Conservation (phyloP, 1,139 yeast genomes). For the Yamadazyma atmosphaerica region DNA sequence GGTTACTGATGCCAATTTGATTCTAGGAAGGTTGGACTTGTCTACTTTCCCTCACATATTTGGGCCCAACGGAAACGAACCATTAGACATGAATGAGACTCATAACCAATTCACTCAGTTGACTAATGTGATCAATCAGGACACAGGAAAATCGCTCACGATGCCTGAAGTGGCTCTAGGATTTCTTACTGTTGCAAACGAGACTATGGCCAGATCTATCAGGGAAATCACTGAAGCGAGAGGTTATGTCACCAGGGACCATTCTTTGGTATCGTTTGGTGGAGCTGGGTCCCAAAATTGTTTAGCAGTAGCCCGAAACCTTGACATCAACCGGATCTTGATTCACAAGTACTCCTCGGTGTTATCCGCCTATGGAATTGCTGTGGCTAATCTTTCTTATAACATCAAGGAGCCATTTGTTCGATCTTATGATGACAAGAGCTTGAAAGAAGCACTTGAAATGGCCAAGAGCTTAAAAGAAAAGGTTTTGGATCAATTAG, state of each 20-base stretch:
- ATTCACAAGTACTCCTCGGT: slow-evolving; percentile 21
- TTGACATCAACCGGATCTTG: slow-evolving; percentile 18
- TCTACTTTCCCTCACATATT: slow-evolving; percentile 52
- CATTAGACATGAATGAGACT: slow-evolving; percentile 43
- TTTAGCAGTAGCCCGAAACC: slow-evolving; percentile 16
- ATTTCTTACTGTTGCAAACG: slow-evolving; percentile 20
- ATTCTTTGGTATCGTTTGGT: slow-evolving; percentile 20
- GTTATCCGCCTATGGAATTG: slow-evolving; percentile 22
- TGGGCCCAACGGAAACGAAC: slow-evolving; percentile 51
- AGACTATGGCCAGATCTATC: slow-evolving; percentile 21
- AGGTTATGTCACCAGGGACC: slow-evolving; percentile 19
- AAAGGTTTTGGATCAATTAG: no score
- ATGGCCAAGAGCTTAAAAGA: no score
- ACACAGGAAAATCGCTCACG: slow-evolving; percentile 24
- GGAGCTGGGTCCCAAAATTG: slow-evolving; percentile 25
- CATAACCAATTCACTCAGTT: slow-evolving; percentile 36
- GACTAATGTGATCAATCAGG: slow-evolving; percentile 42
- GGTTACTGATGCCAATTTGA: slow-evolving; percentile 54
- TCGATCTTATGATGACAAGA: slow-evolving; percentile 11
- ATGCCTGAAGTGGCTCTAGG: slow-evolving; percentile 21
- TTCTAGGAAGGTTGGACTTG: slow-evolving; percentile 49
- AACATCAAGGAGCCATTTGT: slow-evolving; percentile 19
- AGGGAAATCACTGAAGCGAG: slow-evolving; percentile 19
- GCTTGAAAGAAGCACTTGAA: no score
- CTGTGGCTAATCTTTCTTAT: slow-evolving; percentile 19